Evolutionary conservation across 176 grass and related monocot genomes (phyloP).

Genomic region (bread wheat (Triticum aestivum)): DNA sequence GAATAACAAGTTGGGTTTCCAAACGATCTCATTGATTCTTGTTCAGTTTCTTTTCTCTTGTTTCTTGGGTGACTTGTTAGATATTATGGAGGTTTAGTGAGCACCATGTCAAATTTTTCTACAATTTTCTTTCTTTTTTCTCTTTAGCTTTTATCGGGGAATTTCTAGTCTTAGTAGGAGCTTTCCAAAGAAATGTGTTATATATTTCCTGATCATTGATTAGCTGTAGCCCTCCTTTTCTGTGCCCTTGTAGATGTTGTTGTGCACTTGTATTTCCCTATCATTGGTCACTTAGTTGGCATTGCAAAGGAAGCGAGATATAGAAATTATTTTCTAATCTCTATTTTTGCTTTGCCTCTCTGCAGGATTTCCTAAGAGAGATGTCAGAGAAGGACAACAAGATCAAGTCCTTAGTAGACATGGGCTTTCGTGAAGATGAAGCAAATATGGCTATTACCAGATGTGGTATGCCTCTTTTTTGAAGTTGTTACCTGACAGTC

Average conservation of each 20-base stretch:
- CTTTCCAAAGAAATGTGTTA: background rate
- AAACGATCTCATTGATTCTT: too few species aligned
- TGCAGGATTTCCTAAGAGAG: conserved; percentile 69
- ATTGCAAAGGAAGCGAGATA: background rate
- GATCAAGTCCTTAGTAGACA: conserved; percentile 50
- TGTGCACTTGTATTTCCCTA: background rate
- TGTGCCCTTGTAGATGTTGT: background rate
- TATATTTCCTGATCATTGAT: background rate
- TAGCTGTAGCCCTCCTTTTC: background rate
- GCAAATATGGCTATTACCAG: conserved; percentile 58
- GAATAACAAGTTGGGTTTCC: too few species aligned
- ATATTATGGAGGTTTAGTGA: too few species aligned
- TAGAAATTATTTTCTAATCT: conserved; percentile 14
- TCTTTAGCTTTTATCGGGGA: too few species aligned
- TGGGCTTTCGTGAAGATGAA: conserved; percentile 74
- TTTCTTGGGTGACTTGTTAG: too few species aligned
- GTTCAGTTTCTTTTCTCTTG: too few species aligned
- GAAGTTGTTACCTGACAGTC: conserved; percentile 2
- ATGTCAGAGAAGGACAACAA: conserved; percentile 59
- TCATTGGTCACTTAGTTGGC: background rate
- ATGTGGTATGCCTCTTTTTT: conserved; percentile 69
- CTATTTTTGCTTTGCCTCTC: background rate
- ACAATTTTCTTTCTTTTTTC: too few species aligned
- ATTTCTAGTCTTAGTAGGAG: too few species aligned
- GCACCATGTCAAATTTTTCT: too few species aligned